Evolutionary conservation across 2,329 filamentous ascomycete genomes (phyloP).

Genomic region (Hypoxylon sp.): DNA sequence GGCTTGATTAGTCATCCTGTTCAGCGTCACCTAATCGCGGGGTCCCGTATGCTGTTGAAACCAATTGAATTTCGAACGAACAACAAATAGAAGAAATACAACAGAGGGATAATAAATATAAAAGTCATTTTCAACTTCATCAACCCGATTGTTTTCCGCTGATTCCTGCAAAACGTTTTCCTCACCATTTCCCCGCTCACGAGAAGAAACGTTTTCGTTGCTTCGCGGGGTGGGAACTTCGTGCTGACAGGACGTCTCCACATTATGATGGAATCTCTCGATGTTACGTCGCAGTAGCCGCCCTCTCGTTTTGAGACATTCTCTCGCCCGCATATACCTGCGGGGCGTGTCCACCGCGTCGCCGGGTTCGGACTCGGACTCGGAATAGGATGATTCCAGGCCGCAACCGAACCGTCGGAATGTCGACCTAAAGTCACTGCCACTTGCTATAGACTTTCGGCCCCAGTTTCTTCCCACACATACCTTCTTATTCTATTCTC

Average conservation of each 20-base stretch:
- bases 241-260: not conserved
- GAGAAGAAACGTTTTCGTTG: not conserved
- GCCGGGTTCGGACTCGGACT: conserved; percentile 1
- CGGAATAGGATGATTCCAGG: not conserved
- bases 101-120: too few relatives aligned
- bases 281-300: not conserved
- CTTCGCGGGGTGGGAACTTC: not conserved
- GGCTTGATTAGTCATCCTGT: too few relatives aligned
- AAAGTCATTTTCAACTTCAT: too few relatives aligned
- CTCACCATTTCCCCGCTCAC: too few relatives aligned
- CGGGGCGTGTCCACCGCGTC: not conserved
- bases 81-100: too few relatives aligned
- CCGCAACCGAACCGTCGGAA: not conserved
- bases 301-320: not conserved
- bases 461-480: too few relatives aligned
- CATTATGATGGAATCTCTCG: not conserved
- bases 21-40: too few relatives aligned
- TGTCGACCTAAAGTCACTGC: not conserved
- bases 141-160: too few relatives aligned
- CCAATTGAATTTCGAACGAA: too few relatives aligned
- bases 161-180: too few relatives aligned
- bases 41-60: too few relatives aligned
- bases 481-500: too few relatives aligned
- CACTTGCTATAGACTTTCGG: not conserved
- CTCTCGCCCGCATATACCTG: not conserved